phyloP scores from a whole-genome alignment of 2,329 filamentous ascomycete genomes.

The Claviceps sp. region DNA sequence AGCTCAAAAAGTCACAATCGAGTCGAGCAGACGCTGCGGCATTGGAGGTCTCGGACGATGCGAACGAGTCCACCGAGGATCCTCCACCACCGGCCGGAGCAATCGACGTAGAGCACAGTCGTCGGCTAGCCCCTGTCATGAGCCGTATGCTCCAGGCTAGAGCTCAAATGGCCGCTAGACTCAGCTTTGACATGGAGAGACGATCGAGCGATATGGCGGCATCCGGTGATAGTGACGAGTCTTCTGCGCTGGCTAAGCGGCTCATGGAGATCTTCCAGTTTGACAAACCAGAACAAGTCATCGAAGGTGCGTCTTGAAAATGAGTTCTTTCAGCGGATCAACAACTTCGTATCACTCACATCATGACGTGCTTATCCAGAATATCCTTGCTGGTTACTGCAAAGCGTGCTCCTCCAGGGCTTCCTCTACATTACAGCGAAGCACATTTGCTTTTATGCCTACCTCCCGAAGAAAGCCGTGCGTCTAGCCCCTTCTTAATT shows the following conservation, averaged over 20 bases:
- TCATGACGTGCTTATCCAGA: constrained; percentile 33
- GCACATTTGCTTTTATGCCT: constrained; percentile 95
- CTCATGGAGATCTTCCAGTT: constrained; percentile 81
- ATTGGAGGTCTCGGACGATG: constrained; percentile 18
- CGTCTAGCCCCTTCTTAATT: constrained; percentile 15
- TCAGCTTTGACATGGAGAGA: constrained; percentile 42
- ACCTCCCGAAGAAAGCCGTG: constrained; percentile 84
- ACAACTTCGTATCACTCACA: constrained; percentile 6
- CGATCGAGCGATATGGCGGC: constrained; percentile 26
- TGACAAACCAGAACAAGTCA: constrained; percentile 66
- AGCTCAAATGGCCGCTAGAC: constrained; percentile 46
- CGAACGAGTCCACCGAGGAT: constrained; percentile 14
- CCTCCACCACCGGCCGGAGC: constrained; percentile 10
- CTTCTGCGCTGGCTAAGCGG: constrained; percentile 51
- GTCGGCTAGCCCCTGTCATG: constrained; percentile 54
- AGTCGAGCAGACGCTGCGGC: constrained; percentile 26
- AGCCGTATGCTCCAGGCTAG: constrained; percentile 64
- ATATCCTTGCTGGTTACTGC: constrained; percentile 85
- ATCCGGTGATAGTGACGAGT: constrained; percentile 23
- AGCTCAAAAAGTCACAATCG: constrained; percentile 26
- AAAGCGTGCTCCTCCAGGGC: constrained; percentile 83
- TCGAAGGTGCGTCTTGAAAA: constrained; percentile 46
- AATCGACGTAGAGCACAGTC: constrained; percentile 20
- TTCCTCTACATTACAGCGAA: constrained; percentile 91
- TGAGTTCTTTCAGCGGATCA: background rate